Evolutionary conservation across 768 basidiomycete species (phyloP), one percentile per base, ranked within the genome.

Genomic region (Candolleomyces efflorescens): DNA sequence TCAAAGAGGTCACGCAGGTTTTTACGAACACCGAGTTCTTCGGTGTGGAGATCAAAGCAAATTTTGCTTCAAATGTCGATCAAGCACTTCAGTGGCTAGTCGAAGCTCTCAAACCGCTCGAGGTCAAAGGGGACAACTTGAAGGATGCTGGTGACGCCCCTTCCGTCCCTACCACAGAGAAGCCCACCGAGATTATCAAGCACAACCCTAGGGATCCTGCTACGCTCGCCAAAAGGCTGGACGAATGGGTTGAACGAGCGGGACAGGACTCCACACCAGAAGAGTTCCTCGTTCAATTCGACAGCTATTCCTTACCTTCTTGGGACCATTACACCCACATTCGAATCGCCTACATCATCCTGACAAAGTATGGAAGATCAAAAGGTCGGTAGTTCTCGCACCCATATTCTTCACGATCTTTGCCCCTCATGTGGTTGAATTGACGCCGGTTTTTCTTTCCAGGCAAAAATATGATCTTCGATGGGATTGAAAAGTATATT

Each of bases 321-420:
- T 81, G 78, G 78, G 79, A 81, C 62, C 78, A 80, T 60, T 79
- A 78, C 63, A 78, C 75, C 12, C 77, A 77, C 48, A 73, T 78
- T 22, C 76, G 77, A 1, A 65, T 78, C 27, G 75, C 76, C 3
- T 80, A 74, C 58, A 61, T 75, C n/a, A 59, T 77, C 51, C 67
- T 80, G 15, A 73, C 63, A 7, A 73, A 64, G 24, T 67, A 75
- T 56, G 78, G 77, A 10, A 71, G 78, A 22, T 69, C 75, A 59
- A 74, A 73, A 71, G 78, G 78, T 75, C 37, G 18, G 61, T 24
- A 27, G 18, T 13, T 27, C 41, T 18, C 38, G 17, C 45, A 15
- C 18, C 15, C 20, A 22, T 37, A 0, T 36, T 6, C n/a, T n/a
- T 26, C 17, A 41, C 3, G 23, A 39, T 0, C 27, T 3, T 27